Percentiles rank a stretch among this genome's conserved stretches.
phyloP scores from a whole-genome alignment of 1,284 basidiomycete species.

The Gomphus bonarii region DNA sequence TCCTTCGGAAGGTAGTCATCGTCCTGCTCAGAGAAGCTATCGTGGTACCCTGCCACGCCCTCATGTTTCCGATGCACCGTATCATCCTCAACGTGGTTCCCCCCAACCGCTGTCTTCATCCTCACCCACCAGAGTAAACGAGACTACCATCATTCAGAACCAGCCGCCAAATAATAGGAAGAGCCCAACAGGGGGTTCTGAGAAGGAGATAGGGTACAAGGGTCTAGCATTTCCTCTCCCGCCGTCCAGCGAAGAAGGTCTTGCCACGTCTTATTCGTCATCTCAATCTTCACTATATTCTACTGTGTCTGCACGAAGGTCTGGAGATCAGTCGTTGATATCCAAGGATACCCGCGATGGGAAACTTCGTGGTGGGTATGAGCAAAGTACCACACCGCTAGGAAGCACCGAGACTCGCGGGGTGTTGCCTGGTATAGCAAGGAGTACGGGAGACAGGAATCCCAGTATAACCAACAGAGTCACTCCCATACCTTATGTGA shows the following conservation, averaged over 20 bases:
- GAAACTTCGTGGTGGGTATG: neutral
- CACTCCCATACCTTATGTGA: neutral
- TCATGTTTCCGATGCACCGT: neutral
- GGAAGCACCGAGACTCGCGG: neutral
- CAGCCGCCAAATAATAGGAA: neutral
- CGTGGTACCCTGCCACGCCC: neutral
- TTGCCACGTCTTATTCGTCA: neutral
- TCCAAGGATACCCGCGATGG: neutral
- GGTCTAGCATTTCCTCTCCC: neutral
- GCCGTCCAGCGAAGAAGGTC: neutral
- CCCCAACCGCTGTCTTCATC: neutral
- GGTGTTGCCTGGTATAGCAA: neutral
- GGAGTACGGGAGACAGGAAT: neutral
- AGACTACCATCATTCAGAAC: too few relatives aligned
- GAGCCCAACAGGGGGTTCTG: neutral
- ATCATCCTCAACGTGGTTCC: neutral
- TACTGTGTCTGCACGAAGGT: neutral
- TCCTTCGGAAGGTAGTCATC: neutral
- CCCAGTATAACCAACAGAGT: neutral
- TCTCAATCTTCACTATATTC: slow-evolving; percentile 1
- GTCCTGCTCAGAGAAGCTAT: neutral
- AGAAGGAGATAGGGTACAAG: slow-evolving; percentile 1
- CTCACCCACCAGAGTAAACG: neutral
- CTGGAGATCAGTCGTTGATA: neutral
- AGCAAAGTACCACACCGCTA: neutral